These are phyloP conservation scores for Cryphonectria radicalis DNA, from an alignment of 2,329 filamentous ascomycete species.

Conservation along the genomic window DNA sequence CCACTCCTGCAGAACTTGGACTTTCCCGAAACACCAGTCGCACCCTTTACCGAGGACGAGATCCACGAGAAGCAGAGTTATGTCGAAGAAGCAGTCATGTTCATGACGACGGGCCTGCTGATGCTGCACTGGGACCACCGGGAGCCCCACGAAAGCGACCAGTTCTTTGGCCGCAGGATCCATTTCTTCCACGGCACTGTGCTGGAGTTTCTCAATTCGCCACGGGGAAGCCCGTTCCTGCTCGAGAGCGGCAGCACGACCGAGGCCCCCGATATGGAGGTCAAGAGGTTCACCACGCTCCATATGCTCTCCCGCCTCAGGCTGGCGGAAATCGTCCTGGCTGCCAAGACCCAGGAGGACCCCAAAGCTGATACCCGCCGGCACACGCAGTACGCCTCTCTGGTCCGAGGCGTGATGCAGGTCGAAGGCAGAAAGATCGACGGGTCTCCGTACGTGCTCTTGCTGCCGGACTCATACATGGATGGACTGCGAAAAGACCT, in stretches of 20 bases:
- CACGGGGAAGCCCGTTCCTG: not conserved
- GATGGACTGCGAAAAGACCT: not conserved
- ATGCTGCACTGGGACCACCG: not conserved
- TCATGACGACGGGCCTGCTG: conserved; percentile 1
- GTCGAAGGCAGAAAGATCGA: not conserved
- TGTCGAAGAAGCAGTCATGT: not conserved
- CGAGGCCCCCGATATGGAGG: not conserved
- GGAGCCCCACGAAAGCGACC: conserved; percentile 5
- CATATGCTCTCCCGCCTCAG: conserved; percentile 1
- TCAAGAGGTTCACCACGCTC: not conserved
- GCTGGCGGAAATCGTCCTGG: conserved; percentile 11
- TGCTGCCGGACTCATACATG: not conserved
- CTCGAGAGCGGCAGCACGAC: not conserved
- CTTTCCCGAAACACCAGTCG: not conserved
- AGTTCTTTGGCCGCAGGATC: conserved; percentile 6
- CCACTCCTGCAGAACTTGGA: not conserved
- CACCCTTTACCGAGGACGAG: not conserved
- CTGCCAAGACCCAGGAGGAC: not conserved
- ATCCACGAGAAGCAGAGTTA: not conserved
- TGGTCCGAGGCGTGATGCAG: not conserved
- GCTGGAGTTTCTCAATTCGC: not conserved
- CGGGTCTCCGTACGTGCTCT: not conserved
- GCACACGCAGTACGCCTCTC: not conserved
- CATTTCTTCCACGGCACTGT: conserved; percentile 5
- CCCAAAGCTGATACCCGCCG: not conserved